Percentiles rank a stretch among this genome's conserved stretches.
Conservation (phyloP, 495 filamentous ascomycete genomes). For the Annulohypoxylon nitens region DNA sequence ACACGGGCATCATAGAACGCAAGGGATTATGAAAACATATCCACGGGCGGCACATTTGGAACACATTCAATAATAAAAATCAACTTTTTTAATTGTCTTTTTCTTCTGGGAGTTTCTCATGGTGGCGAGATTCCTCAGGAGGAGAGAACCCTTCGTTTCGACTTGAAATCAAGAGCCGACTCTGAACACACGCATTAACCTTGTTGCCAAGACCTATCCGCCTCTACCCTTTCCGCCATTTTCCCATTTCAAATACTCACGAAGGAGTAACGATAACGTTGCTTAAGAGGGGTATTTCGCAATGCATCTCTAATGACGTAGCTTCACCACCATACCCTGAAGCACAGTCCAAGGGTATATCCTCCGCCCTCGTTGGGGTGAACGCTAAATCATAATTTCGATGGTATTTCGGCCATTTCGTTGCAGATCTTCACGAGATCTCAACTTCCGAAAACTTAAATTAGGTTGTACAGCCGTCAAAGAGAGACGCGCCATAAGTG, state of each 20-base stretch:
- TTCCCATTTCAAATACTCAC: not conserved
- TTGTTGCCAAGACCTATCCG: conserved; percentile 14
- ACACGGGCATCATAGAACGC: conserved; percentile 13
- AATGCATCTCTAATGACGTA: conserved; percentile 3
- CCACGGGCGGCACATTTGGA: conserved; percentile 21
- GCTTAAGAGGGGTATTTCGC: conserved; percentile 25
- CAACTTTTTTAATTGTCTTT: not conserved
- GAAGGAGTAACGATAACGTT: not conserved
- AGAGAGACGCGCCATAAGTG: not conserved
- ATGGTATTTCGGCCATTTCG: not conserved
- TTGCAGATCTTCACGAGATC: not conserved
- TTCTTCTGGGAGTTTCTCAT: not conserved
- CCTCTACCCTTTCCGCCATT: not conserved
- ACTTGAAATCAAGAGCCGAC: not conserved
- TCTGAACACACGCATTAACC: not conserved
- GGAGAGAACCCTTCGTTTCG: not conserved
- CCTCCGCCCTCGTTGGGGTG: no score
- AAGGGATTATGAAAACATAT: conserved; percentile 4
- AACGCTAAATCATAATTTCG: not conserved
- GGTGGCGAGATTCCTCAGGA: not conserved
- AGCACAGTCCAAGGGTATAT: not conserved
- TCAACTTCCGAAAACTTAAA: not conserved
- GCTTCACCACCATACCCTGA: not conserved
- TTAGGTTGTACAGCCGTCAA: not conserved
- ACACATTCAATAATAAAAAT: conserved; percentile 1